phyloP scores from a whole-genome alignment of 1,284 basidiomycete genomes.

The Ceraceosorus guamensis region DNA sequence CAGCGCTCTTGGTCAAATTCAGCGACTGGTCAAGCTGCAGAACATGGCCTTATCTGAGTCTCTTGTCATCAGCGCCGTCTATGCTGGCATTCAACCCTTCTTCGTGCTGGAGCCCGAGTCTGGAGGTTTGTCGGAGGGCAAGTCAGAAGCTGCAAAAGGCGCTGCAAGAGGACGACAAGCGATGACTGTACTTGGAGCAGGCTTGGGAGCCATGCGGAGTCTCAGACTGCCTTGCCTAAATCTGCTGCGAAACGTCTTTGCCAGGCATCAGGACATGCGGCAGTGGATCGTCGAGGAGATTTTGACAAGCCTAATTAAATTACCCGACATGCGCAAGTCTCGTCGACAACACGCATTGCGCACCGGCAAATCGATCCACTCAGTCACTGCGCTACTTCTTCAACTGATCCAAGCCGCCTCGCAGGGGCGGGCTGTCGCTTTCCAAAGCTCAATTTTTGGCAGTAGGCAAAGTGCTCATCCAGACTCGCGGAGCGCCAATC shows the following conservation, averaged over 20 bases:
- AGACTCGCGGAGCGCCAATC: no score
- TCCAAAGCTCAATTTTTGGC: not conserved
- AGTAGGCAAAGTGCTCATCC: slow-evolving; percentile 1
- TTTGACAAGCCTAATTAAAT: slow-evolving; percentile 73
- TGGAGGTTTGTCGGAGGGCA: slow-evolving; percentile 24
- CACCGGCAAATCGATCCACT: slow-evolving; percentile 67
- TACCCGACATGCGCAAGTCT: slow-evolving; percentile 79
- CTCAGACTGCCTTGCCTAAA: slow-evolving; percentile 72
- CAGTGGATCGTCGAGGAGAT: slow-evolving; percentile 96
- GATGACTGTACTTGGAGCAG: slow-evolving; percentile 23
- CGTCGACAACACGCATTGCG: slow-evolving; percentile 61
- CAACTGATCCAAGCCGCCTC: slow-evolving; percentile 86
- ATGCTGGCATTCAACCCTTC: slow-evolving; percentile 83
- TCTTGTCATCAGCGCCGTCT: slow-evolving; percentile 74
- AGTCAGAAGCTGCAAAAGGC: slow-evolving; percentile 14
- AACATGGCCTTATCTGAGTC: slow-evolving; percentile 51
- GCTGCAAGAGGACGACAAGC: slow-evolving; percentile 18
- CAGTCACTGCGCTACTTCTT: slow-evolving; percentile 80
- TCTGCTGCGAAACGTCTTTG: slow-evolving; percentile 74
- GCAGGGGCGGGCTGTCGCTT: slow-evolving; percentile 11
- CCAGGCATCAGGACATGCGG: slow-evolving; percentile 77
- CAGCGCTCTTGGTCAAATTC: slow-evolving; percentile 46
- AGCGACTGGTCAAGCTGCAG: slow-evolving; percentile 47
- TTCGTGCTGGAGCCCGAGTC: slow-evolving; percentile 64
- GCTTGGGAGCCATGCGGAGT: slow-evolving; percentile 59